phyloP scores from a whole-genome alignment of 2,329 filamentous ascomycete genomes.

The Penicillium digitatum region DNA sequence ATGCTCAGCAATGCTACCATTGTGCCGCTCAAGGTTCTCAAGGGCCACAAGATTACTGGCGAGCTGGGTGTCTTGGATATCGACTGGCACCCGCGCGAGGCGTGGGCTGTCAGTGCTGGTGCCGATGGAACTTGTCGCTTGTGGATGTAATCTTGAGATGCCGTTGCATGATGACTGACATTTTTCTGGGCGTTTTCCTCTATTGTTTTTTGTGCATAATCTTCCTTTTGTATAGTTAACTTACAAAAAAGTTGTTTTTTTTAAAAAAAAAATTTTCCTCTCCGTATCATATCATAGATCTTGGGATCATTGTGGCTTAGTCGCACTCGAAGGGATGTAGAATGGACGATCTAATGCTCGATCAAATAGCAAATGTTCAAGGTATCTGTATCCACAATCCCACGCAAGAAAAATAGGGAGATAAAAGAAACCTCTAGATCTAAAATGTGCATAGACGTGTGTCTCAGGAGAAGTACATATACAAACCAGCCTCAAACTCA shows the following conservation, averaged over 20 bases:
- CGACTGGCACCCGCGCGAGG: constrained; percentile 91
- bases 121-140: constrained; percentile 89
- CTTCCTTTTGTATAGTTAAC: constrained; percentile 27
- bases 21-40: constrained; percentile 90
- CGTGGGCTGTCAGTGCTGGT: constrained; percentile 91
- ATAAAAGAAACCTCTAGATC: constrained; percentile 1
- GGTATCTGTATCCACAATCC: constrained; percentile 8
- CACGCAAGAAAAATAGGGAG: neutral
- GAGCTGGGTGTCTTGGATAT: constrained; percentile 88
- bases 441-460: neutral
- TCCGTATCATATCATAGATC: neutral
- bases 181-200: constrained; percentile 19
- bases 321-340: neutral
- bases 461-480: neutral
- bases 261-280: too few relatives aligned
- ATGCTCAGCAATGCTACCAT: constrained; percentile 95
- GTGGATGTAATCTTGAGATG: constrained; percentile 60
- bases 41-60: constrained; percentile 80
- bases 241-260: constrained; percentile 27
- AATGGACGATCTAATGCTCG: neutral
- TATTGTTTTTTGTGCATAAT: constrained; percentile 28
- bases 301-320: neutral
- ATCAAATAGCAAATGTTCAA: constrained; percentile 2
- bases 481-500: constrained; percentile 12
- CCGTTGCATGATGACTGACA: constrained; percentile 22